Conservation (phyloP, 1,284 basidiomycete species). For the Phlebopus sp. region DNA sequence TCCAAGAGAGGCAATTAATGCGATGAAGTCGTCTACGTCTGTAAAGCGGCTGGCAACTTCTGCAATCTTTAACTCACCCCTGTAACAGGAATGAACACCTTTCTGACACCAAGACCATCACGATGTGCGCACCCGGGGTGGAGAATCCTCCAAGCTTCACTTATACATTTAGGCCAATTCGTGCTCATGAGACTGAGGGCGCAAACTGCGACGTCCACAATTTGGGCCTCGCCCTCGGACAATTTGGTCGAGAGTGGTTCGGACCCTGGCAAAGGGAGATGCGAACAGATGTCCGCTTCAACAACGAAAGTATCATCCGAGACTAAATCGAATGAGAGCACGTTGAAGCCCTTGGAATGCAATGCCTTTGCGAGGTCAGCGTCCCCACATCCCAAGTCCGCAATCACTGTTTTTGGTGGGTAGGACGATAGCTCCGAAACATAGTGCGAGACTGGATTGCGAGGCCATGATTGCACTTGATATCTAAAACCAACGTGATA, state of each 20-base stretch:
- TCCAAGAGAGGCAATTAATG: conserved; percentile 72
- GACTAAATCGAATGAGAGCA: conserved; percentile 81
- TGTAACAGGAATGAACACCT: conserved; percentile 31
- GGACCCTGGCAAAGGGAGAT: conserved; percentile 79
- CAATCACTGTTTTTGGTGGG: conserved; percentile 72
- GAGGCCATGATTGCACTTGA: conserved; percentile 89
- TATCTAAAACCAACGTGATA: conserved; percentile 89
- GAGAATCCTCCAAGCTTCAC: conserved; percentile 88
- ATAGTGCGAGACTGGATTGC: conserved; percentile 84
- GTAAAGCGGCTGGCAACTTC: conserved; percentile 93
- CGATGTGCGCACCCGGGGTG: conserved; percentile 64
- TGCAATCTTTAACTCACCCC: conserved; percentile 88
- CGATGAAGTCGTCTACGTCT: conserved; percentile 72
- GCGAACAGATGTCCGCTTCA: conserved; percentile 76
- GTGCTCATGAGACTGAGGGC: conserved; percentile 96
- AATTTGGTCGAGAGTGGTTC: conserved; percentile 48
- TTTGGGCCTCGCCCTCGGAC: conserved; percentile 54
- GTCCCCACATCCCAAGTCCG: conserved; percentile 95
- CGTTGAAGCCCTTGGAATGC: conserved; percentile 62
- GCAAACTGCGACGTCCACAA: conserved; percentile 91
- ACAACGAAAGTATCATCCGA: conserved; percentile 71
- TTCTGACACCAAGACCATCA: conserved; percentile 7
- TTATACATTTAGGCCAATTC: conserved; percentile 90
- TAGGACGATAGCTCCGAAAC: conserved; percentile 57
- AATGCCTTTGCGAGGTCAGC: conserved; percentile 82